A percentile compares a stretch with the other conserved stretches of the same genome.
Evolutionary conservation across 371 early-diverging fungal genomes (phyloP).

Genomic region (Mucor piriformis): DNA sequence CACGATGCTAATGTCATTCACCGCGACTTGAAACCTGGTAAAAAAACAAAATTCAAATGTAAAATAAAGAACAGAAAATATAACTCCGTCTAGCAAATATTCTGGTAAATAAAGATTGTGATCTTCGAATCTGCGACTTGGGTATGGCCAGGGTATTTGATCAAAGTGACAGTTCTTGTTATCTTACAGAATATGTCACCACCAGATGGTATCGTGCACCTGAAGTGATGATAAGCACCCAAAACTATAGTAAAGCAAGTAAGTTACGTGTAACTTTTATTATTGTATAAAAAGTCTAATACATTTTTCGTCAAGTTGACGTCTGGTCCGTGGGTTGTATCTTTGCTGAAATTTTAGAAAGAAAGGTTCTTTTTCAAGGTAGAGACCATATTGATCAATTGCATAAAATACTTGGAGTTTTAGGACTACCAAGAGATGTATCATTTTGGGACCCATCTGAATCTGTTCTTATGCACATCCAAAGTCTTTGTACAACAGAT

Average conservation of each 20-base stretch:
- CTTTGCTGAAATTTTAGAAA: conserved; percentile 80
- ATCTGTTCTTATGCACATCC: conserved; percentile 23
- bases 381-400: conserved; percentile 89
- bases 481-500: conserved; percentile 44
- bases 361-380: conserved; percentile 71
- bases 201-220: conserved; percentile 94
- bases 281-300: not conserved
- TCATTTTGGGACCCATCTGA: conserved; percentile 52
- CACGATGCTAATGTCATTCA: conserved; percentile 89
- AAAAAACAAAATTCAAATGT: not conserved
- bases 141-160: conserved; percentile 76
- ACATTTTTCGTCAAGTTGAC: conserved; percentile 52
- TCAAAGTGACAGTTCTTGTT: conserved; percentile 57
- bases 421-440: conserved; percentile 89
- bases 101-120: conserved; percentile 13
- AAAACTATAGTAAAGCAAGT: conserved; percentile 79
- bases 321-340: conserved; percentile 91
- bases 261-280: conserved; percentile 15
- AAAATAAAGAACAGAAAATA: not conserved
- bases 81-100: conserved; percentile 10
- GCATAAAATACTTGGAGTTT: conserved; percentile 82
- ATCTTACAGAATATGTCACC: conserved; percentile 83
- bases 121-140: conserved; percentile 70
- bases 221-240: conserved; percentile 85
- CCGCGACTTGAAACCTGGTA: conserved; percentile 82